These are phyloP conservation scores for Backusella tuberculispora DNA, from an alignment of 192 early-diverging fungal species.

Conservation along the genomic window DNA sequence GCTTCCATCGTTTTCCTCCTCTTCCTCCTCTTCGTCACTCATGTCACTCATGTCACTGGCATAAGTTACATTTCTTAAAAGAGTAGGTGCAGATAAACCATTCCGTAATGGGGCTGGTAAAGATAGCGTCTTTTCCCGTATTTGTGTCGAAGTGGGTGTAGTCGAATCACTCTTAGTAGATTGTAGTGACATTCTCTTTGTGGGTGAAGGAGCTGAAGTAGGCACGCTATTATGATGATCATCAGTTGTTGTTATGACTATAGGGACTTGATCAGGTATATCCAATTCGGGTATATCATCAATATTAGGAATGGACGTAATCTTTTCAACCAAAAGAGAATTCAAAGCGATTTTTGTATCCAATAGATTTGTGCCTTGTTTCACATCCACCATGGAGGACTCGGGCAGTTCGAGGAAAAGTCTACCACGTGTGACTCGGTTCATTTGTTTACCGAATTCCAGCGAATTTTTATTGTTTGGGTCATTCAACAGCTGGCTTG, in stretches of 20 bases:
- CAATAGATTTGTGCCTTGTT: neutral
- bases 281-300: slow-evolving; percentile 11
- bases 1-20: neutral
- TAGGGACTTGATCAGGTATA: neutral
- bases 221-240: neutral
- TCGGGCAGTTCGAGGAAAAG: slow-evolving; percentile 29
- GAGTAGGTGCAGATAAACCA: neutral
- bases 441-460: slow-evolving; percentile 28
- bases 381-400: slow-evolving; percentile 7
- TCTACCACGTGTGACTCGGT: neutral
- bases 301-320: neutral
- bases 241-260: neutral
- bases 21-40: slow-evolving; percentile 1
- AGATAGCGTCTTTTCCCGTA: neutral
- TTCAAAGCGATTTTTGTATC: slow-evolving; percentile 16
- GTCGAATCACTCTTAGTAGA: neutral
- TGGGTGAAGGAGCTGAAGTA: neutral
- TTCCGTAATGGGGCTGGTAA: neutral
- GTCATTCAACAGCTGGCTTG: slow-evolving; percentile 36
- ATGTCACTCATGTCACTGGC: slow-evolving; percentile 25
- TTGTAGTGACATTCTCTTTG: neutral
- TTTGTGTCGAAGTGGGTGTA: neutral
- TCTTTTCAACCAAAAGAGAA: slow-evolving; percentile 3
- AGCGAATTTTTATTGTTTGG: neutral
- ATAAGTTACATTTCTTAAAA: slow-evolving; percentile 17